A percentile compares a stretch with the other conserved stretches of the same genome.
These are phyloP conservation scores for Calonectria naviculata DNA, from an alignment of 2,329 filamentous ascomycete species.

Conservation along the genomic window DNA sequence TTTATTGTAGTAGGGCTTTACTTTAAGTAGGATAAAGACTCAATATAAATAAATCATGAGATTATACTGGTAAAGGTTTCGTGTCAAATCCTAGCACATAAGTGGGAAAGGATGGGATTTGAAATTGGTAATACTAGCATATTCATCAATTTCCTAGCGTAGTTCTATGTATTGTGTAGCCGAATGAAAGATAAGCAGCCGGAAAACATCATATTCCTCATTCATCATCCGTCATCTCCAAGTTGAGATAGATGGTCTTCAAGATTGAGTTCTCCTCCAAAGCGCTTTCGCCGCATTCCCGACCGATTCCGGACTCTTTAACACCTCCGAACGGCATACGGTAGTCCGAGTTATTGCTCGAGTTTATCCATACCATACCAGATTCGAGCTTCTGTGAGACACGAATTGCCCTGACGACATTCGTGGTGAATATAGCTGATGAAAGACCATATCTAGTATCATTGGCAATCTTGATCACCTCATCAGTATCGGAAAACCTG, in stretches of 20 bases:
- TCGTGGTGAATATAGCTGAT: conserved; percentile 65
- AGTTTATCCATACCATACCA: conserved; percentile 56
- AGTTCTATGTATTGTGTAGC: too few relatives aligned
- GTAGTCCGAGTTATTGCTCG: conserved; percentile 37
- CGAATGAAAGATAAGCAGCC: too few relatives aligned
- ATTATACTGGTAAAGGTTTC: too few relatives aligned
- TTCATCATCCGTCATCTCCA: conserved; percentile 18
- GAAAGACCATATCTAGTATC: conserved; percentile 65
- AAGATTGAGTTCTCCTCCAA: conserved; percentile 40
- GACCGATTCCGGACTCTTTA: conserved; percentile 37
- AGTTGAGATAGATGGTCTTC: conserved; percentile 36
- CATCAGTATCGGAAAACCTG: conserved; percentile 36
- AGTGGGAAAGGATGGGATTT: too few relatives aligned
- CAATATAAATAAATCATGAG: too few relatives aligned
- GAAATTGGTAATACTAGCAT: too few relatives aligned
- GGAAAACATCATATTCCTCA: background rate
- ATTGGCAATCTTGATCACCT: conserved; percentile 41
- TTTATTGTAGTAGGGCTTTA: too few relatives aligned
- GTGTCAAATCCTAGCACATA: too few relatives aligned
- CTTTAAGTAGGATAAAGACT: too few relatives aligned
- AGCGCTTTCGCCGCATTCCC: conserved; percentile 38
- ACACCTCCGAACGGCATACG: conserved; percentile 43
- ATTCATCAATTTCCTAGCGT: too few relatives aligned
- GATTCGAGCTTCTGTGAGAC: conserved; percentile 63
- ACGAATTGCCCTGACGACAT: conserved; percentile 53